A percentile compares a stretch with the other conserved stretches of the same genome.
Evolutionary conservation across 495 filamentous ascomycete species (phyloP).

Genomic region (Xylona heveae): DNA sequence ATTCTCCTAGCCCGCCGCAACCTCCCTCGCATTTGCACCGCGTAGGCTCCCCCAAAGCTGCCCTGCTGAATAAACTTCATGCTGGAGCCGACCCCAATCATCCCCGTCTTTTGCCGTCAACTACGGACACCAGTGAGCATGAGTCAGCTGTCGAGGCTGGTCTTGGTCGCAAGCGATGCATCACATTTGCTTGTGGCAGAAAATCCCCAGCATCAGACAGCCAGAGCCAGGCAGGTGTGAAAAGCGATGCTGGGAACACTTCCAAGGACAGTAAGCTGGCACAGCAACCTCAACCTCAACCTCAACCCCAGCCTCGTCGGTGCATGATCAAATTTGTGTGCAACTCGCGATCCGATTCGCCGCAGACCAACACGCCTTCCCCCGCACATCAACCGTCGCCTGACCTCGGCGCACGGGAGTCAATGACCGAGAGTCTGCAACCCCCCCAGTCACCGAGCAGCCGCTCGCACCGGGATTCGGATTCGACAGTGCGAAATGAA

Average conservation of each 20-base stretch:
- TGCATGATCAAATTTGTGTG: constrained; percentile 30
- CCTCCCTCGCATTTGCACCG: constrained; percentile 21
- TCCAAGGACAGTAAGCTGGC: constrained; percentile 5
- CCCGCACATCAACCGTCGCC: constrained; percentile 8
- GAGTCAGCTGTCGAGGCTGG: constrained; percentile 25
- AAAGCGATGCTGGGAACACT: constrained; percentile 17
- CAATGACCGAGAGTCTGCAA: too few relatives aligned
- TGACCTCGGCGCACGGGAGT: constrained; percentile 6
- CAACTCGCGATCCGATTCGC: too few relatives aligned
- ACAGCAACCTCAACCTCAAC: too few relatives aligned
- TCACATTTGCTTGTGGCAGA: constrained; percentile 68
- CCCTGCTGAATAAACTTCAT: constrained; percentile 11
- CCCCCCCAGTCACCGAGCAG: constrained; percentile 12
- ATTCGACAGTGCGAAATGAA: constrained; percentile 19
- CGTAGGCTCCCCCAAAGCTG: constrained; percentile 12
- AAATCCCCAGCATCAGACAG: constrained; percentile 14
- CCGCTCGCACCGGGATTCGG: constrained; percentile 28
- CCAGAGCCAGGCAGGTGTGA: constrained; percentile 12
- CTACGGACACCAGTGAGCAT: not conserved
- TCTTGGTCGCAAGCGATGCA: constrained; percentile 62
- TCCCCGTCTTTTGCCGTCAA: constrained; percentile 4
- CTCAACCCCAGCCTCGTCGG: constrained; percentile 6
- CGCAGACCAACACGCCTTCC: constrained; percentile 8
- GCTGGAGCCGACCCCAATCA: constrained; percentile 6
- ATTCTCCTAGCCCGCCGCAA: constrained; percentile 68